Conservation (phyloP, 768 basidiomycete species). For the Boletus subparvulus region DNA sequence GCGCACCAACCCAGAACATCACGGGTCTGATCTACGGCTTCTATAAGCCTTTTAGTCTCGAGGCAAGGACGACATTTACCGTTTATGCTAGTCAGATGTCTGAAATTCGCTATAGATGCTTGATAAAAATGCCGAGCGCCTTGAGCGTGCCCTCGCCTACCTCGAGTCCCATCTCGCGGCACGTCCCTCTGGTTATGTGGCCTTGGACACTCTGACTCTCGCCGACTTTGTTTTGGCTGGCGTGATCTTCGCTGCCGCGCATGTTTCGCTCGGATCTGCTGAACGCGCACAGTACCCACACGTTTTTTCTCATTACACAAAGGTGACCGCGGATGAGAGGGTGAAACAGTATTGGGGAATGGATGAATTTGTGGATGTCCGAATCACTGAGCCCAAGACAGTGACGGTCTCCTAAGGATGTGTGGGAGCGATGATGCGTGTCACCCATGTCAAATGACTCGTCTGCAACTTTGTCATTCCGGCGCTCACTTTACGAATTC, state of each 20-base stretch:
- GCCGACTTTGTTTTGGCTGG: conserved; percentile 21
- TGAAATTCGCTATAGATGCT: neutral
- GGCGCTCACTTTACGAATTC: too few species aligned
- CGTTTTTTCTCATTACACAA: conserved; percentile 20
- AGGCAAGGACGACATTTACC: neutral
- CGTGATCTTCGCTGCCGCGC: neutral
- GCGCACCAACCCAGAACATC: neutral
- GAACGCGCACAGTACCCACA: conserved; percentile 15
- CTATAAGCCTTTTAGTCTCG: conserved; percentile 1
- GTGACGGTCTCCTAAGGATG: neutral
- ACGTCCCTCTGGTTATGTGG: conserved; percentile 12
- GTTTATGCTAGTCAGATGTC: neutral
- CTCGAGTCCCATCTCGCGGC: conserved; percentile 19
- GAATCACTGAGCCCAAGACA: neutral
- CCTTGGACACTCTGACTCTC: conserved; percentile 10
- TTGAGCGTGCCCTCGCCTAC: neutral
- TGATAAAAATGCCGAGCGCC: neutral
- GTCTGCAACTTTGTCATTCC: too few species aligned
- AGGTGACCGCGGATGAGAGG: conserved; percentile 15
- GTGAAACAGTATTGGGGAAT: conserved; percentile 13
- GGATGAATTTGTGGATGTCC: conserved; percentile 6
- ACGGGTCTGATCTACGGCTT: conserved; percentile 1
- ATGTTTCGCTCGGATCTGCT: conserved; percentile 7
- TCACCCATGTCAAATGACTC: too few species aligned
- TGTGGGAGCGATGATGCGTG: neutral